Percentiles rank a stretch among this genome's conserved stretches.
Conservation (phyloP, 345 rosid genomes). For the Sisymbrium irio region DNA sequence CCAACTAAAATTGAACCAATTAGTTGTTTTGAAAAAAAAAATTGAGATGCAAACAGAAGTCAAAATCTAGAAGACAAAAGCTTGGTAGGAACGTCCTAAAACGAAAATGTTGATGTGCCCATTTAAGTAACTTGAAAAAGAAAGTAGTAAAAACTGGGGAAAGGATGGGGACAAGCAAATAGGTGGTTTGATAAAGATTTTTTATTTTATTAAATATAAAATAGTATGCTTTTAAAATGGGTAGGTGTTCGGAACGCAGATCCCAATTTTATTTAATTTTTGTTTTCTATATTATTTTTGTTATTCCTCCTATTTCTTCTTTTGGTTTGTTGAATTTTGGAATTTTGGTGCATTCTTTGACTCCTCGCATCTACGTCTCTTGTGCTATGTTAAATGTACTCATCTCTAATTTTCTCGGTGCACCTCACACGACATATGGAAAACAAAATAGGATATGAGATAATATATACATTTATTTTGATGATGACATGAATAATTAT, state of each 20-base stretch:
- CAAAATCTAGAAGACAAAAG: constrained; percentile 8
- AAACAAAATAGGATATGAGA: constrained; percentile 9
- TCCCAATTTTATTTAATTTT: constrained; percentile 12
- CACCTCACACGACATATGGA: constrained; percentile 17
- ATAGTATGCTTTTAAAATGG: constrained; percentile 31
- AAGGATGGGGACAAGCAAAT: constrained; percentile 42
- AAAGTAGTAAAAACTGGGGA: not conserved
- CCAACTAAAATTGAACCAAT: not conserved
- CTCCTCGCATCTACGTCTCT: constrained; percentile 31
- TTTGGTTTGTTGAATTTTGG: not conserved
- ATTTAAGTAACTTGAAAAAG: constrained; percentile 2
- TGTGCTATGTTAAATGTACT: constrained; percentile 45
- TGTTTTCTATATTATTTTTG: not conserved
- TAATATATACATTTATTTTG: constrained; percentile 18
- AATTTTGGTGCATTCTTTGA: constrained; percentile 22
- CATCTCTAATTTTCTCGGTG: constrained; percentile 12
- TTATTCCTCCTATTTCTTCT: not conserved
- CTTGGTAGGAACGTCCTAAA: constrained; percentile 6
- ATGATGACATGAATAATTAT: not conserved
- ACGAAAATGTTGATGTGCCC: constrained; percentile 6
- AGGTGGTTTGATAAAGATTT: constrained; percentile 37
- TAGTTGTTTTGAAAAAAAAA: not conserved
- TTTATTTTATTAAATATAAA: constrained; percentile 8
- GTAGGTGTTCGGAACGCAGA: constrained; percentile 32
- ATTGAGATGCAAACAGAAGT: constrained; percentile 1